Evolutionary conservation across 257 asterid genomes (phyloP), one percentile per base, ranked within the genome.

Genomic region (Salvia rosmarinus): DNA sequence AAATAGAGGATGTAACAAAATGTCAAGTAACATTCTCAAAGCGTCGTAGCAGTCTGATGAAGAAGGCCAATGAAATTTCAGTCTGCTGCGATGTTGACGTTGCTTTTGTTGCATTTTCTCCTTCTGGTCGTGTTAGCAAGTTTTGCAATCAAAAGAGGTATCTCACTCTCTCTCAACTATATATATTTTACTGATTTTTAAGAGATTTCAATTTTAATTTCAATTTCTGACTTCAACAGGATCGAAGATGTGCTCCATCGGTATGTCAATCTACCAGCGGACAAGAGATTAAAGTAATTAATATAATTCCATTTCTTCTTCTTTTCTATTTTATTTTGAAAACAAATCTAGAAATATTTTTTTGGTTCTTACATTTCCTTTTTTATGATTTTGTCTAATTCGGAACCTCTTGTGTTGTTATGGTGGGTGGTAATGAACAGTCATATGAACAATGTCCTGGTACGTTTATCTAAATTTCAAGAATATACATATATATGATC

Each of bases 1-100:
- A 84, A 57, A 89, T 89, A 0, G 81, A 85, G 4, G 79, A 87
- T 9, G 21, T 34, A 2, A 81, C 86, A 0, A 85, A 78, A 72
- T 77, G 86, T 67, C 95, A 89, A 81, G 90, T 89, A 9, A 89
- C 92, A 0, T 89, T 85, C 19, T 89, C 89, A 0, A 89, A 89
- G 37, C 77, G 92, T 0, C 86, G 95, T 0, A 82, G 81, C 43
- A 84, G 88, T 23, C 28, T 89, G 67, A 62, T 85, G 4, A 89
- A 83, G 73, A 89, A 80, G 56, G 89, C 90, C 0, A 40, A 71
- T 9, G 92, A 89, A 25, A 39, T 87, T 0, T 66, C 88, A 0
- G 35, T 80, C 0, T 75, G 78, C 5, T 89, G 92, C 40, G 92
- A 77, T 11, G 84, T 77, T 0, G 89, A 89, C 34, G 84, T 85